phyloP scores from a whole-genome alignment of 768 basidiomycete genomes.

The Saitozyma sp. region DNA sequence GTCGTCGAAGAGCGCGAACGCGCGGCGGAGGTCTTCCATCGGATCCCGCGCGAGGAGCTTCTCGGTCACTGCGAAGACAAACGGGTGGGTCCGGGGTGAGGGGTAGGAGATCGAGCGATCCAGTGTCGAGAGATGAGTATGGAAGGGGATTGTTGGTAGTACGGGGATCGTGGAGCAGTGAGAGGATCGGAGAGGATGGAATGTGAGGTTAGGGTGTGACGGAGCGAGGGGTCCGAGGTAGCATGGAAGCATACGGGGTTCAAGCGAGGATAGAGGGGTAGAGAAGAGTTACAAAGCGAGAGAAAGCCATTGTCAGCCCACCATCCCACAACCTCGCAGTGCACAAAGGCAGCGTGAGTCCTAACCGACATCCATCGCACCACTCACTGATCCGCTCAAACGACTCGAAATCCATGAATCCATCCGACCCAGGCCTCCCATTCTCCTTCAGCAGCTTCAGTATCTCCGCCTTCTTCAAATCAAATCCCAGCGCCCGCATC shows the following conservation, averaged over 20 bases:
- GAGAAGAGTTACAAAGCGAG: too few species aligned
- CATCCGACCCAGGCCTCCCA: constrained; percentile 58
- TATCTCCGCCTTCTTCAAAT: constrained; percentile 97
- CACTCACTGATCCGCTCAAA: constrained; percentile 88
- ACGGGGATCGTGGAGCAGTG: too few species aligned
- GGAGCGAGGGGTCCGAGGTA: too few species aligned
- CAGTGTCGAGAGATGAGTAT: neutral
- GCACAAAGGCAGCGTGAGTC: too few species aligned
- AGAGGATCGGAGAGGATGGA: too few species aligned
- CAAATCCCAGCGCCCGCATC: constrained; percentile 96
- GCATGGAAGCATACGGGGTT: too few species aligned
- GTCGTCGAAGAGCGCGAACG: constrained; percentile 95
- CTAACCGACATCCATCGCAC: too few species aligned
- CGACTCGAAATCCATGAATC: constrained; percentile 85
- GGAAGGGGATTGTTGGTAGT: neutral
- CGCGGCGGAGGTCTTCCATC: constrained; percentile 90
- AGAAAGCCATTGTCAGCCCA: too few species aligned
- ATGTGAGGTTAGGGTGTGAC: too few species aligned
- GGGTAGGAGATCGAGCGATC: neutral
- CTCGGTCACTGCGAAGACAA: constrained; percentile 72
- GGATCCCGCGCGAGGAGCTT: constrained; percentile 91
- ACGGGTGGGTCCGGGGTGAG: neutral
- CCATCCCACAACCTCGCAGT: too few species aligned
- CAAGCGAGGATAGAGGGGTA: too few species aligned
- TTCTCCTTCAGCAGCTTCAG: constrained; percentile 89